phyloP scores from a whole-genome alignment of 306 rosid genomes.

The Sicyos edulis region DNA sequence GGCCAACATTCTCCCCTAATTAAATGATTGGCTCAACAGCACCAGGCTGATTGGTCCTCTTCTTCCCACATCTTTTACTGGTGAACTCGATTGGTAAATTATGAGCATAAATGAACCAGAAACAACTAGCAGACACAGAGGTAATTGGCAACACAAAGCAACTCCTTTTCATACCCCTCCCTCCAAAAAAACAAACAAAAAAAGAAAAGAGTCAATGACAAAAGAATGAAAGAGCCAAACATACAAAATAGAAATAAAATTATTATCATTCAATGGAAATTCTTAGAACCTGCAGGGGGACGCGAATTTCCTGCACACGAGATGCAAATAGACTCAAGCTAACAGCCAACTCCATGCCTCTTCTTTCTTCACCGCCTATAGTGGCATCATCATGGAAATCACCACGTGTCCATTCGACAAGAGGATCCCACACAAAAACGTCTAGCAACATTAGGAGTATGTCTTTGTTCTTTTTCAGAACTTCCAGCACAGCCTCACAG shows the following conservation, averaged over 20 bases:
- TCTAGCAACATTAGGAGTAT: conserved; percentile 79
- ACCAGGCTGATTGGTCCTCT: background rate
- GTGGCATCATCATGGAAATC: conserved; percentile 96
- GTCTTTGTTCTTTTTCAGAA: conserved; percentile 84
- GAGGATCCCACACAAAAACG: conserved; percentile 96
- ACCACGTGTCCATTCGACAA: conserved; percentile 95
- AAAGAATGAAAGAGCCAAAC: background rate
- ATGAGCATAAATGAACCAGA: conserved; percentile 2
- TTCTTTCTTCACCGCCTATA: conserved; percentile 96
- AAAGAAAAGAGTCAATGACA: background rate
- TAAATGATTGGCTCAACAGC: conserved; percentile 10
- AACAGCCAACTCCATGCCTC: conserved; percentile 98
- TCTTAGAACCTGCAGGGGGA: conserved; percentile 75
- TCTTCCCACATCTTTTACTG: background rate
- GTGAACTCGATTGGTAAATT: background rate
- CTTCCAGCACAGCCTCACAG: conserved; percentile 73
- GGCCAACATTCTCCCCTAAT: background rate
- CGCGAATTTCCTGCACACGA: conserved; percentile 94
- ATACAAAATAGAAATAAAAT: background rate
- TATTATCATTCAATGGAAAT: conserved; percentile 14
- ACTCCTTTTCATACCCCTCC: background rate
- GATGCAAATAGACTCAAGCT: conserved; percentile 96
- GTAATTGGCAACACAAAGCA: background rate
- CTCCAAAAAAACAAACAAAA: background rate
- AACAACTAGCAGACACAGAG: background rate